These are phyloP conservation scores for Glycine tomentella DNA, from an alignment of 306 rosid genomes.

Conservation along the genomic window DNA sequence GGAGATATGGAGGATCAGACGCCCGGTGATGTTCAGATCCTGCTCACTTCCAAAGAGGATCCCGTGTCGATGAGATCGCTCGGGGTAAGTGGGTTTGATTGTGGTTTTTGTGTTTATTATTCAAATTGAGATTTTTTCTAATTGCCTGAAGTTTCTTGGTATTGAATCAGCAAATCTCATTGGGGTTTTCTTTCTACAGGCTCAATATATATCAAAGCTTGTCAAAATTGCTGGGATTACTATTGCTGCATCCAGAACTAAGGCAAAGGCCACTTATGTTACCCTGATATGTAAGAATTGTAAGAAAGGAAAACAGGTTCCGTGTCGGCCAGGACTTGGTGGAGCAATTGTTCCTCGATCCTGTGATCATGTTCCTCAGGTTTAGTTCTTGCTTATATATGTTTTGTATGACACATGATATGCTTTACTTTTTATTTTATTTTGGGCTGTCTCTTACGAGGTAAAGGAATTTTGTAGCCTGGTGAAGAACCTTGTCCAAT, in stretches of 20 bases:
- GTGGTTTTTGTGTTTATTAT: slow-evolving; percentile 3
- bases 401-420: neutral
- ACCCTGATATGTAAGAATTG: slow-evolving; percentile 90
- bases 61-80: slow-evolving; percentile 78
- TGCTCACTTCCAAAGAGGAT: slow-evolving; percentile 90
- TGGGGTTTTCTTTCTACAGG: slow-evolving; percentile 53
- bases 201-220: slow-evolving; percentile 84
- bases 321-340: slow-evolving; percentile 97
- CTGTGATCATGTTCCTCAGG: slow-evolving; percentile 94
- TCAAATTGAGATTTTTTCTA: neutral
- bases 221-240: slow-evolving; percentile 91
- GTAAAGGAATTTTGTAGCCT: slow-evolving; percentile 56
- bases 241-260: slow-evolving; percentile 95
- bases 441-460: slow-evolving; percentile 16
- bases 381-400: slow-evolving; percentile 40
- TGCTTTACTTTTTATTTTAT: neutral
- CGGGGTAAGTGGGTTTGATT: slow-evolving; percentile 65
- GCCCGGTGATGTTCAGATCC: slow-evolving; percentile 86
- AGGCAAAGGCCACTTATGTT: slow-evolving; percentile 97
- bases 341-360: slow-evolving; percentile 98
- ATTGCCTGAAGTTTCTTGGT: neutral
- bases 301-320: slow-evolving; percentile 75
- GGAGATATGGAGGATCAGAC: slow-evolving; percentile 88
- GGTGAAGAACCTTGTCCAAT: slow-evolving; percentile 98
- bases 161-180: neutral